Evolutionary conservation across 2,329 filamentous ascomycete genomes (phyloP), one percentile per base, ranked within the genome.

Genomic region (Colletotrichum lindemuthianum): DNA sequence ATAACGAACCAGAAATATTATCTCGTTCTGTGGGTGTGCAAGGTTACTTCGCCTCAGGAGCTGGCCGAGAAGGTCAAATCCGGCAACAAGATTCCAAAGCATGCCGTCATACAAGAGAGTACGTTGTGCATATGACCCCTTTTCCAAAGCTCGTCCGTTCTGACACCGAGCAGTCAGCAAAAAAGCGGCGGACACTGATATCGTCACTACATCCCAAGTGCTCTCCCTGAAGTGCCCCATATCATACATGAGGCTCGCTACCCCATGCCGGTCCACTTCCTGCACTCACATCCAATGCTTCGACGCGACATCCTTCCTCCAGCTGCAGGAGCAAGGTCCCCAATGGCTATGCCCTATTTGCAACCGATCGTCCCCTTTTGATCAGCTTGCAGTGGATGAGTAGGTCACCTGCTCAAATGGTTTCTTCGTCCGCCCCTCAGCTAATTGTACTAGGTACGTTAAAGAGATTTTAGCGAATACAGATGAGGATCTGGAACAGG

Each of bases 331-430:
- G 75, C 96, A 99, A 80, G 95, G 93, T 0, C 96, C 96, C 0
- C 96, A 96, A 15, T 99, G 96, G 96, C 84, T 89, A n/a, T 99
- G 96, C 72, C 96, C 96, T 0, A 90, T 97, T 24, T 99, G 96
- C 81, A 95, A 90, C 77, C 96, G 94, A 72, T 79, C 87, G 0
- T 90, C 93, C 2, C 88, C 89, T 0, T 99, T 92, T 75, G 91
- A 95, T 54, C 89, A 87, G 51, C 80, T 99, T 32, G 93, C 92
- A 10, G 88, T 98, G 36, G 96, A 99, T 70, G 91, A 96, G 87
- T 96, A 82, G 78, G 88, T 79, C 10, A 24, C 24, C 24, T 24
- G 24, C 24, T 24, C 5, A 24, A 24, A 24, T 24, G 24, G 1
- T 24, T 24, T 24, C 24, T 24, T 24, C 24, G 4, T 24, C 5